Conservation (phyloP, 164 flowering plant species). For the Nymphaea thermarum region DNA sequence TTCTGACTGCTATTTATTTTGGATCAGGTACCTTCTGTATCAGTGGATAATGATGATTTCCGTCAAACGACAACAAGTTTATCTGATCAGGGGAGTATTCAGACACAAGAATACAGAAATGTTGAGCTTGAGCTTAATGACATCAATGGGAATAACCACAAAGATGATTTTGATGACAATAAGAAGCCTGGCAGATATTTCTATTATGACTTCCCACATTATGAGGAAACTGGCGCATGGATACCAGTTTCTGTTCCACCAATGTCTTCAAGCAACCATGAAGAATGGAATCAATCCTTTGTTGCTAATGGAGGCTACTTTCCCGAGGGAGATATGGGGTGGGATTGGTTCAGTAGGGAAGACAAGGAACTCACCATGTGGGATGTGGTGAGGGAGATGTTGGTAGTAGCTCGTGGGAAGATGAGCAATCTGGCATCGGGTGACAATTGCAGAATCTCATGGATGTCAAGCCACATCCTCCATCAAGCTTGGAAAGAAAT, state of each 20-base stretch:
- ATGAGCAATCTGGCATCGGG: slow-evolving; percentile 55
- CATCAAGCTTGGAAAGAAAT: slow-evolving; percentile 95
- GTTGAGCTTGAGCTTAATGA: background rate
- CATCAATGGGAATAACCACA: background rate
- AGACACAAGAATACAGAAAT: background rate
- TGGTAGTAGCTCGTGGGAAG: slow-evolving; percentile 77
- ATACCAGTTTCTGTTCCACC: slow-evolving; percentile 98
- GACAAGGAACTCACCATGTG: slow-evolving; percentile 89
- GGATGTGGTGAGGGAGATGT: slow-evolving; percentile 87
- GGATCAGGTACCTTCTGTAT: background rate
- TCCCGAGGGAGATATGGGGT: slow-evolving; percentile 79
- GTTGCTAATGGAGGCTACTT: slow-evolving; percentile 59
- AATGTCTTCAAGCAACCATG: slow-evolving; percentile 60
- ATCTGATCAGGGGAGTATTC: background rate
- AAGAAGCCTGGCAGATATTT: slow-evolving; percentile 51
- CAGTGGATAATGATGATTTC: background rate
- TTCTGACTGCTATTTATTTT: background rate
- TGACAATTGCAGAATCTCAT: slow-evolving; percentile 31
- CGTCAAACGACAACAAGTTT: background rate
- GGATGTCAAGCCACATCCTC: slow-evolving; percentile 38
- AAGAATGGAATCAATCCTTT: slow-evolving; percentile 52
- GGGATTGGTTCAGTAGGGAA: slow-evolving; percentile 49
- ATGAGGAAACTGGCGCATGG: slow-evolving; percentile 90
- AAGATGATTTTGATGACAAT: background rate
- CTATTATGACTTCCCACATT: slow-evolving; percentile 62